Evolutionary conservation across 768 basidiomycete species (phyloP).

Genomic region (Lactifluus pinguis): DNA sequence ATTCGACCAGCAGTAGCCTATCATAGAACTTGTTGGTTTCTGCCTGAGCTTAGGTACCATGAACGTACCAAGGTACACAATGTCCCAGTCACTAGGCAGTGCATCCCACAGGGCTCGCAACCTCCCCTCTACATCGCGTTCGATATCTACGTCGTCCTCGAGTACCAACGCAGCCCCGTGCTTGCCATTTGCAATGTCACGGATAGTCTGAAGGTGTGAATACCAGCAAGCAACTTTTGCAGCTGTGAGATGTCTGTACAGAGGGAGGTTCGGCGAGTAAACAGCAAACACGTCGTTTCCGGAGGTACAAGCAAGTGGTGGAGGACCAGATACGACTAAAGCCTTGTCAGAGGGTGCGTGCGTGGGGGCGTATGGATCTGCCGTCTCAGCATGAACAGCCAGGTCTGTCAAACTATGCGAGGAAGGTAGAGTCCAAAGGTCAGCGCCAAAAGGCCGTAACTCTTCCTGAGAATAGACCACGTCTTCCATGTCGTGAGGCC

Average conservation of each 20-base stretch:
- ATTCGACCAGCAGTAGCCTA: constrained; percentile 77
- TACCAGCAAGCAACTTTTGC: constrained; percentile 64
- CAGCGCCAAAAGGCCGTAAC: constrained; percentile 16
- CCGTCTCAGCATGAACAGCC: not conserved
- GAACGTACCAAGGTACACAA: constrained; percentile 56
- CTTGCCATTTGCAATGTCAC: constrained; percentile 27
- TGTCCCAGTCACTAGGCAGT: constrained; percentile 59
- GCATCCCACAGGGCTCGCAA: constrained; percentile 37
- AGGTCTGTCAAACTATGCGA: not conserved
- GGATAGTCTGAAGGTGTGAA: constrained; percentile 52
- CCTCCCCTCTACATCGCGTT: constrained; percentile 43
- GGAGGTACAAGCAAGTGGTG: constrained; percentile 14
- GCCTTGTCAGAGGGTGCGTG: not conserved
- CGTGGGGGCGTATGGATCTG: not conserved
- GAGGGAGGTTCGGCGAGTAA: constrained; percentile 32
- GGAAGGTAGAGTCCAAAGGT: constrained; percentile 18
- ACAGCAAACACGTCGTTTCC: constrained; percentile 31
- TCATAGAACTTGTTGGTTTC: not conserved
- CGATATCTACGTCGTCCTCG: constrained; percentile 78
- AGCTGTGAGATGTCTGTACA: constrained; percentile 44
- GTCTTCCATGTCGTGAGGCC: constrained; percentile 20
- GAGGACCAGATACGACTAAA: not conserved
- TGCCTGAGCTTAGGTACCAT: not conserved
- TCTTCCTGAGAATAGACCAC: constrained; percentile 1
- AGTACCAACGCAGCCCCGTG: constrained; percentile 45